Evolutionary conservation across 140 eudicot species (phyloP).

Genomic region (Bidens hawaiensis): DNA sequence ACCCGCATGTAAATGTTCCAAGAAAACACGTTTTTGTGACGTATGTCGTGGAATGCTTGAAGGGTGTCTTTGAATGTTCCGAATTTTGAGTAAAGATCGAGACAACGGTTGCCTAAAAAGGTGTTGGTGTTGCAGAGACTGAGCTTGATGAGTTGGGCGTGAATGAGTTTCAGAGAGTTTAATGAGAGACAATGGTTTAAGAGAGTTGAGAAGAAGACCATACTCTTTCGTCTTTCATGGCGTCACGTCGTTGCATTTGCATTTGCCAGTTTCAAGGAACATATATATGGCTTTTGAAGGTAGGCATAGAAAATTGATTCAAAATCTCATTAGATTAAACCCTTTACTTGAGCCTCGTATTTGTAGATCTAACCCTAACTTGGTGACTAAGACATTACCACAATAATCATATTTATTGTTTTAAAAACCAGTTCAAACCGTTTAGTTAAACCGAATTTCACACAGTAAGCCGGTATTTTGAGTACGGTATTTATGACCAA

Average conservation of each 20-base stretch:
- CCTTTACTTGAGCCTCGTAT: too few relatives aligned
- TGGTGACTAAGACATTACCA: too few relatives aligned
- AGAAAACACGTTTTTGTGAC: conserved; percentile 52
- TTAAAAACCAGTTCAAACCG: too few relatives aligned
- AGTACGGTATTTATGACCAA: too few relatives aligned
- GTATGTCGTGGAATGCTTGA: conserved; percentile 46
- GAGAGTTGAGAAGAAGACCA: conserved; percentile 31
- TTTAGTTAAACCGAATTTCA: too few relatives aligned
- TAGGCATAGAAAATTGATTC: too few relatives aligned
- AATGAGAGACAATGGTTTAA: conserved; percentile 33
- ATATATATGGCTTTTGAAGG: too few relatives aligned
- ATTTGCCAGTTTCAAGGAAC: background rate
- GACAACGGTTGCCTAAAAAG: conserved; percentile 43
- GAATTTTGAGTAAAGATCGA: conserved; percentile 42
- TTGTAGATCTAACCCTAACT: too few relatives aligned
- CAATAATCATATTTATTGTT: too few relatives aligned
- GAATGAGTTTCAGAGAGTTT: conserved; percentile 31
- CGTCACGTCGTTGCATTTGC: conserved; percentile 16
- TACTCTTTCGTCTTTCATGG: conserved; percentile 31
- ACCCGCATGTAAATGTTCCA: conserved; percentile 64
- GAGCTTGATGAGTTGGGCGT: conserved; percentile 55
- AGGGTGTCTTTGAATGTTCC: conserved; percentile 43
- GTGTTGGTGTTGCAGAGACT: conserved; percentile 36
- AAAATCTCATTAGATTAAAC: too few relatives aligned
- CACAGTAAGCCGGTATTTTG: too few relatives aligned